Conservation (phyloP, 1,139 yeast genomes). For the Lodderomyces pseudojiufengensis region DNA sequence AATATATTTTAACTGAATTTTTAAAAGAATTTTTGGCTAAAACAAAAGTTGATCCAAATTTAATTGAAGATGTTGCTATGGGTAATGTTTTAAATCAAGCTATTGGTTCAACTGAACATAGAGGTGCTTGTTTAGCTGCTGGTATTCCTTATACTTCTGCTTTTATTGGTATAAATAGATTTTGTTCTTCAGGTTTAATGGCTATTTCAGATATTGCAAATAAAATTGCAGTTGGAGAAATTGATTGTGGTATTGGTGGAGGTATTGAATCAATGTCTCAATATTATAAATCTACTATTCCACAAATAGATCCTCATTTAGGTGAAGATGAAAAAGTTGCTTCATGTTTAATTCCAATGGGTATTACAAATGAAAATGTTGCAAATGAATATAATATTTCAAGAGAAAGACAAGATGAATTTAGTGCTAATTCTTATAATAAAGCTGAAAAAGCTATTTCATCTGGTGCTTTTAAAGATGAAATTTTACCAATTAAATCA, state of each 20-base stretch:
- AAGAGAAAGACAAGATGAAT: conserved; percentile 77
- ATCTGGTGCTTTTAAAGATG: conserved; percentile 74
- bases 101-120: conserved; percentile 89
- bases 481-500: conserved; percentile 74
- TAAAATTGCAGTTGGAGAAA: conserved; percentile 83
- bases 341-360: conserved; percentile 63
- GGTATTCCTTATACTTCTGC: conserved; percentile 59
- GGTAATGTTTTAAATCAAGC: conserved; percentile 90
- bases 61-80: conserved; percentile 77
- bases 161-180: conserved; percentile 83
- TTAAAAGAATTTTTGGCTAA: conserved; percentile 58
- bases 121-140: conserved; percentile 63
- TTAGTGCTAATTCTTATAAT: conserved; percentile 79
- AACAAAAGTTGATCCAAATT: conserved; percentile 57
- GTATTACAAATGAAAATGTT: conserved; percentile 52
- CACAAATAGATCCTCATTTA: conserved; percentile 53
- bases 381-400: conserved; percentile 53
- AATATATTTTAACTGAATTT: conserved; percentile 65
- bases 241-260: conserved; percentile 83
- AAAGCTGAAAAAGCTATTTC: conserved; percentile 77
- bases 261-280: conserved; percentile 93
- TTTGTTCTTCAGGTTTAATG: conserved; percentile 91
- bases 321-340: conserved; percentile 27
- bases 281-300: conserved; percentile 70
- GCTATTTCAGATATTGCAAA: conserved; percentile 88